phyloP scores from a whole-genome alignment of 2,329 filamentous ascomycete species.

The Didymella keratinophila region DNA sequence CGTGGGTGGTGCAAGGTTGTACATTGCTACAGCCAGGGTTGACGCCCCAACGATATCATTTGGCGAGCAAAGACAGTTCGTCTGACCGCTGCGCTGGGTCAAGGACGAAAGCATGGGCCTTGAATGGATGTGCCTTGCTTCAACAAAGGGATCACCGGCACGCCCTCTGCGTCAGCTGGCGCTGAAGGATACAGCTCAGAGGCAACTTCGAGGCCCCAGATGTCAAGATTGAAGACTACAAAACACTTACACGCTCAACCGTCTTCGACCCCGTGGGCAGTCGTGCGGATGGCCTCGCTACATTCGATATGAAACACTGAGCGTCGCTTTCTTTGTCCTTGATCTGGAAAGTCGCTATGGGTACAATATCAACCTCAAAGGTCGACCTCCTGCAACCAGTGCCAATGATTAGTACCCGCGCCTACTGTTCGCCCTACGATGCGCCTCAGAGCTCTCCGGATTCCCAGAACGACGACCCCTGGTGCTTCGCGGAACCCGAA shows the following conservation, averaged over 20 bases:
- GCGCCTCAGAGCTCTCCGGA: not conserved
- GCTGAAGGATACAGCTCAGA: not conserved
- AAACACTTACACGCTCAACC: not conserved
- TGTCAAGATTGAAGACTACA: not conserved
- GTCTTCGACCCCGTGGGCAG: not conserved
- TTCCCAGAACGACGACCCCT: not conserved
- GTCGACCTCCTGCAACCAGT: not conserved
- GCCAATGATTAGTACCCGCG: not conserved
- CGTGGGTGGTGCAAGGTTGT: not conserved
- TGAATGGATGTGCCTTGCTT: not conserved
- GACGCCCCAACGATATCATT: not conserved
- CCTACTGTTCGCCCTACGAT: not conserved
- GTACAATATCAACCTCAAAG: not conserved
- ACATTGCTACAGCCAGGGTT: conserved; percentile 5
- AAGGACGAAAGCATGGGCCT: not conserved
- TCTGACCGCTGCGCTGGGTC: not conserved
- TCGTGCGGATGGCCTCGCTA: not conserved
- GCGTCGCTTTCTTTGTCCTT: not conserved
- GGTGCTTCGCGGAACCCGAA: conserved; percentile 1
- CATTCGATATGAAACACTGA: not conserved
- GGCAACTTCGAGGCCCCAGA: not conserved
- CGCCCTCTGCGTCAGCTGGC: not conserved
- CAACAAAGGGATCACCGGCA: not conserved
- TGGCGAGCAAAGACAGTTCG: not conserved
- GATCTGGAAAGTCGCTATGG: not conserved